A percentile compares a stretch with the other conserved stretches of the same genome.
phyloP scores from a whole-genome alignment of 768 basidiomycete genomes.

The Tricholomella constricta region DNA sequence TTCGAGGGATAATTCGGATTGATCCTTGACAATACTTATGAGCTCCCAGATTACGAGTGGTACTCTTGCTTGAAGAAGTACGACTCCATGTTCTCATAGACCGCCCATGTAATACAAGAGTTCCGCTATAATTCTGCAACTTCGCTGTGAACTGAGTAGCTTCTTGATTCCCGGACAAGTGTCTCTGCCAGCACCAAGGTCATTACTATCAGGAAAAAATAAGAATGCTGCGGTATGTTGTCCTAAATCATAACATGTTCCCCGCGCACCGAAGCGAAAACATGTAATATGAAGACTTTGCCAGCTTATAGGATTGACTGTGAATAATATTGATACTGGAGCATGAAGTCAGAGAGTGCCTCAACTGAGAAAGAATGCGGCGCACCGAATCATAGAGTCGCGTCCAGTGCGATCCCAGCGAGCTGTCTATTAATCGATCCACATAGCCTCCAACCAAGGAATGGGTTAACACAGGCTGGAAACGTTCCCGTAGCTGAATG shows the following conservation, averaged over 20 bases:
- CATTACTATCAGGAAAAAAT: background rate
- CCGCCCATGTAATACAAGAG: slow-evolving; percentile 6
- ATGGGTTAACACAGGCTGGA: slow-evolving; percentile 89
- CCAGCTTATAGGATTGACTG: slow-evolving; percentile 73
- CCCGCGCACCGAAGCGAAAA: background rate
- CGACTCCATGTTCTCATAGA: slow-evolving; percentile 54
- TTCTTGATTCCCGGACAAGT: no score
- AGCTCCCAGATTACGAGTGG: slow-evolving; percentile 68
- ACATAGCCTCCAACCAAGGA: slow-evolving; percentile 82
- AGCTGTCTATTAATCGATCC: slow-evolving; percentile 87
- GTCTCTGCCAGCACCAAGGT: background rate
- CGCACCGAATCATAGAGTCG: slow-evolving; percentile 92
- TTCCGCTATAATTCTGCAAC: background rate
- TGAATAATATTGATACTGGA: slow-evolving; percentile 90
- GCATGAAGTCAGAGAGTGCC: background rate
- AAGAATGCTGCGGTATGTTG: background rate
- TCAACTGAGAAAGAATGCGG: background rate
- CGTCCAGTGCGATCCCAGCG: slow-evolving; percentile 93
- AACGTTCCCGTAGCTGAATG: slow-evolving; percentile 84
- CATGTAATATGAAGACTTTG: no score
- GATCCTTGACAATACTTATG: background rate
- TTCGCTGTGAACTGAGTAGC: slow-evolving; percentile 5
- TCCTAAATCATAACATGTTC: background rate
- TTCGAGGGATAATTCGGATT: background rate
- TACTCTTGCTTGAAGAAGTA: slow-evolving; percentile 88